Base-by-base conservation (phyloP, 2,329 filamentous ascomycete genomes). In the Hypoxylon sp. region DNA sequence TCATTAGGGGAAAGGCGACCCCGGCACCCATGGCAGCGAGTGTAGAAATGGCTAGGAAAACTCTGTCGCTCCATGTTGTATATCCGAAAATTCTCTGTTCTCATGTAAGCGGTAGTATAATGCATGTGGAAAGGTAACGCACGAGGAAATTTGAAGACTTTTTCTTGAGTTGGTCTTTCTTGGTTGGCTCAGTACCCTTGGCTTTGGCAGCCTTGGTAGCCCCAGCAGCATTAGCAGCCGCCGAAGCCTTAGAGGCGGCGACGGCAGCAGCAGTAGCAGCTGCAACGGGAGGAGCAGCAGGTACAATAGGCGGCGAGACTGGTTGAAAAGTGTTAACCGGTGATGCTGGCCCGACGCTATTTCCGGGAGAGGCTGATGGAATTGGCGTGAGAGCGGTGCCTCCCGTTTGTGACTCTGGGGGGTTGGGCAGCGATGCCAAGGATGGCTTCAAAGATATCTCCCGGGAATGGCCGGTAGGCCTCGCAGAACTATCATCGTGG, bases 1-100 rank as follows among this genome's bases (percentile, higher is more conserved):
- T 84, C 79, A 85, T 82, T 6, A 67, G 21, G n/a, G 67, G 67
- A 29, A 66, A 68, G 3, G 64, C 63, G 16, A 64, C 59, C 2
- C 67, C 67, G 2, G 66, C 59, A 1, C 64, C 65, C 32, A 66
- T 62, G 1, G 66, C 62, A 3, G 63, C 64, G 2, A 63, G 23
- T 2, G 63, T 29, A 0, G 67, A 61, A 11, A 57, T 47, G 21
- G 41, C 57, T 6, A 69, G 53, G 9, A 66, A 54, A 4, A 65
- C 5, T 5, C 59, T 61, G 38, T 67, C 66, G 7, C 41, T 30
- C 55, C 58, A 62, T 59, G 65, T 68, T 25, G 66, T 60, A 34
- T 64, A 67, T 3, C 59, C 54, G 35, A 69, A 69, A 2, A 69
- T 66, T 19, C 66, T 65, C 66, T 68, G 16, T 23, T 16, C 2